Evolutionary conservation across 2,329 filamentous ascomycete genomes (phyloP).

Genomic region (Zymoseptoria pseudotritici): DNA sequence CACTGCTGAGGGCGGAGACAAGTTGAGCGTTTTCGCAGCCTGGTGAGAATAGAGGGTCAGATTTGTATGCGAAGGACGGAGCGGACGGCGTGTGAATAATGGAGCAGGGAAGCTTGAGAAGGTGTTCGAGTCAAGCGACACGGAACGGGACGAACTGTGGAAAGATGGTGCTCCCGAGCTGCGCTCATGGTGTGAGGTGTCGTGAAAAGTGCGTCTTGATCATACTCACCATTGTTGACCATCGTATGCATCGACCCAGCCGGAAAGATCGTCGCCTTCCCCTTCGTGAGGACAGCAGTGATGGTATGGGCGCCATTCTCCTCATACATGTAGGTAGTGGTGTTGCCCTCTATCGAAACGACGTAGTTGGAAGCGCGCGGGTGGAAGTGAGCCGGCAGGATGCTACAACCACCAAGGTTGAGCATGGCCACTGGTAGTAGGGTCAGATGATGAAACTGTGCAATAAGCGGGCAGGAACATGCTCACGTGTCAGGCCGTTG

Average conservation of each 20-base stretch:
- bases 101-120: not conserved
- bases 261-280: conserved; percentile 46
- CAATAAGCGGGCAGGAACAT: not conserved
- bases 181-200: not conserved
- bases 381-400: conserved; percentile 46
- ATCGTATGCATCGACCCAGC: conserved; percentile 43
- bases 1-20: conserved; percentile 42
- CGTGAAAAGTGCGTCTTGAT: not conserved
- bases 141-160: not conserved
- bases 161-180: not conserved
- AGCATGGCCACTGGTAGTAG: conserved; percentile 26
- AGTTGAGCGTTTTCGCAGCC: conserved; percentile 44
- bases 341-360: conserved; percentile 42
- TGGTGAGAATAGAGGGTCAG: conserved; percentile 14
- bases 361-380: conserved; percentile 45
- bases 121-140: not conserved
- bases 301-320: conserved; percentile 45
- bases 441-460: conserved; percentile 3
- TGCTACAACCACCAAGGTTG: conserved; percentile 45
- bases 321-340: conserved; percentile 45
- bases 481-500: conserved; percentile 42
- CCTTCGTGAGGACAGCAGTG: conserved; percentile 35
- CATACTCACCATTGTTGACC: conserved; percentile 42
- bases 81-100: not conserved
- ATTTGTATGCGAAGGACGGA: not conserved